These are phyloP conservation scores for Rhizopogon vulgaris DNA, from an alignment of 768 basidiomycete genomes.

Conservation along the genomic window DNA sequence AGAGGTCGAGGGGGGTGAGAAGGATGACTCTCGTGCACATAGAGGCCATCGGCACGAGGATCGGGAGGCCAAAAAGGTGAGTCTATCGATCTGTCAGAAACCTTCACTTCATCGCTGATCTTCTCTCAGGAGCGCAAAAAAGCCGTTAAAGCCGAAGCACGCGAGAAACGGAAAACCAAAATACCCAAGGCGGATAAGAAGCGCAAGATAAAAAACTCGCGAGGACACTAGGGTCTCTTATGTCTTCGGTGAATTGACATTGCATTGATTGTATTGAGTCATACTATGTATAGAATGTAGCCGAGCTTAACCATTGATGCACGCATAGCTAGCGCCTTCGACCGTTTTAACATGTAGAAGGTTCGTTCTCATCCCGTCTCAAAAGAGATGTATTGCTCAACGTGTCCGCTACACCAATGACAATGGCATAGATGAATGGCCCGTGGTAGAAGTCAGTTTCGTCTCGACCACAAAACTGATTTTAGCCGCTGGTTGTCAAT, in stretches of 20 bases:
- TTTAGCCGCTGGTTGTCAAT: no score
- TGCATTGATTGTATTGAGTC: no score
- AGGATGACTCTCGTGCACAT: slow-evolving; percentile 42
- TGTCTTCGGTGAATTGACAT: background rate
- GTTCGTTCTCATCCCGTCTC: no score
- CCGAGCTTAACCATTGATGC: no score
- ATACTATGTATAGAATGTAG: no score
- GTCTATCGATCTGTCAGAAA: slow-evolving; percentile 9
- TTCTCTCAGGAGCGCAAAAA: slow-evolving; percentile 80
- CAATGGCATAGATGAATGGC: no score
- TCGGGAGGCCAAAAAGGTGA: slow-evolving; percentile 82
- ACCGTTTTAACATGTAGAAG: no score
- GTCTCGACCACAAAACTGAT: no score
- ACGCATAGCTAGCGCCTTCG: no score
- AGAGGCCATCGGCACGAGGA: slow-evolving; percentile 93
- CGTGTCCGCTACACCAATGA: no score
- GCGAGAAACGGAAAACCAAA: slow-evolving; percentile 86
- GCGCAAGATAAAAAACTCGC: slow-evolving; percentile 58
- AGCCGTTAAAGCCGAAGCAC: slow-evolving; percentile 76
- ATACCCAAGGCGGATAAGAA: slow-evolving; percentile 97
- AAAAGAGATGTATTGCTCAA: no score
- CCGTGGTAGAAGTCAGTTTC: no score
- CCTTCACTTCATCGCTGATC: slow-evolving; percentile 4
- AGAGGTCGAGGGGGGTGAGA: slow-evolving; percentile 18
- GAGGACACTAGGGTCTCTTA: slow-evolving; percentile 13